Percentiles rank a stretch among this genome's conserved stretches.
Evolutionary conservation across 148 eudicot genomes (phyloP).

Genomic region (Rhododendron vialii): DNA sequence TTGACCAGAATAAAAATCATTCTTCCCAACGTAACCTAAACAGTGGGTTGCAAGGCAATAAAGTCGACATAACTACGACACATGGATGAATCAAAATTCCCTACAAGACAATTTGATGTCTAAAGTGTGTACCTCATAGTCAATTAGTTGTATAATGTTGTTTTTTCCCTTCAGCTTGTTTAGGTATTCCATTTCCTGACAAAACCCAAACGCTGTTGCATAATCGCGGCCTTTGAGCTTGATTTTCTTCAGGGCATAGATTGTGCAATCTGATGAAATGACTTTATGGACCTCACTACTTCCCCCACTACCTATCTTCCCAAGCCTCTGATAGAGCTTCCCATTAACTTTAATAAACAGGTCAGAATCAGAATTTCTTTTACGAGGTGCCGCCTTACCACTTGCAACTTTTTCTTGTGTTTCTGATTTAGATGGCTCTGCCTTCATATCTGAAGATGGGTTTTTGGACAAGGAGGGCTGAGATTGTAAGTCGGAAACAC

Average conservation of each 20-base stretch:
- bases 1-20: neutral
- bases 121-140: conserved; percentile 69
- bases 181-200: conserved; percentile 87
- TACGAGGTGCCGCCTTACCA: conserved; percentile 48
- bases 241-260: conserved; percentile 91
- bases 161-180: conserved; percentile 81
- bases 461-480: conserved; percentile 31
- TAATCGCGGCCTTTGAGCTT: conserved; percentile 97
- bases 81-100: neutral
- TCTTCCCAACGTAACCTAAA: neutral
- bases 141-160: conserved; percentile 89
- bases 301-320: conserved; percentile 99
- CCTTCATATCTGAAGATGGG: conserved; percentile 40
- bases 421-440: conserved; percentile 48
- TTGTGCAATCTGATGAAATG: conserved; percentile 84
- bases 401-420: conserved; percentile 49
- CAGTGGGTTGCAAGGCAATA: neutral
- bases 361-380: conserved; percentile 74
- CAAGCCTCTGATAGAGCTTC: conserved; percentile 95
- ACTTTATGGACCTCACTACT: conserved; percentile 99
- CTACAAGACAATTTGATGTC: neutral
- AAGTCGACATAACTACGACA: neutral
- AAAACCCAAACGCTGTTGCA: conserved; percentile 92
- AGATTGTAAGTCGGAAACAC: conserved; percentile 32
- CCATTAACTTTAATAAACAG: conserved; percentile 91